Conservation (phyloP, 2,329 filamentous ascomycete genomes). For the Trichoderma guizhouense region DNA sequence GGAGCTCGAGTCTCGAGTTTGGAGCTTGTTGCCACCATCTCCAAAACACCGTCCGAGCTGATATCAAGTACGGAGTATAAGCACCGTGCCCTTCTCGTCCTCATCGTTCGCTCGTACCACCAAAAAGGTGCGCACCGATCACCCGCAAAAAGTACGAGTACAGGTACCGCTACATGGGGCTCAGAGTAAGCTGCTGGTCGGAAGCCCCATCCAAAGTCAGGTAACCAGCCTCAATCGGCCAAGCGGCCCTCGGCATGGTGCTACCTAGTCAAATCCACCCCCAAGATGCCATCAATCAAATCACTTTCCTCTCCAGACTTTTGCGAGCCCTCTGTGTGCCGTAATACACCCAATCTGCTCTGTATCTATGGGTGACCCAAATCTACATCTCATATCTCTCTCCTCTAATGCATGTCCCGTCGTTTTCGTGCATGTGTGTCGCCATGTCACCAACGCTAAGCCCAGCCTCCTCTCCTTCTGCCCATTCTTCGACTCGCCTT, state of each 20-base stretch:
- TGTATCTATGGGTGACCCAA: background rate
- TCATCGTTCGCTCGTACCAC: background rate
- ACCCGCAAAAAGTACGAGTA: background rate
- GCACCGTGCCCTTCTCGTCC: background rate
- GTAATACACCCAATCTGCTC: background rate
- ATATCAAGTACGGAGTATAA: background rate
- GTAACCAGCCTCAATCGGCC: conserved; percentile 13
- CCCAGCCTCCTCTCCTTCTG: background rate
- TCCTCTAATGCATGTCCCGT: background rate
- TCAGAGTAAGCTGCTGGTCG: background rate
- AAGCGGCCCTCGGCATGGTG: conserved; percentile 13
- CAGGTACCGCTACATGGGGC: background rate
- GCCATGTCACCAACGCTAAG: background rate
- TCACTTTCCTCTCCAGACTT: background rate
- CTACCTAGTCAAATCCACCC: background rate
- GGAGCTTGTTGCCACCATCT: background rate
- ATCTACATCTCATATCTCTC: background rate
- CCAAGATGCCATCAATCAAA: background rate
- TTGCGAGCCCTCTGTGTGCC: background rate
- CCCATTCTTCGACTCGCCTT: background rate
- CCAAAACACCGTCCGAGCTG: background rate
- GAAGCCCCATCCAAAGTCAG: background rate
- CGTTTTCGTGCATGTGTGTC: conserved; percentile 2
- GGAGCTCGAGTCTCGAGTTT: background rate
- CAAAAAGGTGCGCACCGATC: background rate